Evolutionary conservation across 1,284 basidiomycete species (phyloP).

Genomic region (Fomitopsis betulina): DNA sequence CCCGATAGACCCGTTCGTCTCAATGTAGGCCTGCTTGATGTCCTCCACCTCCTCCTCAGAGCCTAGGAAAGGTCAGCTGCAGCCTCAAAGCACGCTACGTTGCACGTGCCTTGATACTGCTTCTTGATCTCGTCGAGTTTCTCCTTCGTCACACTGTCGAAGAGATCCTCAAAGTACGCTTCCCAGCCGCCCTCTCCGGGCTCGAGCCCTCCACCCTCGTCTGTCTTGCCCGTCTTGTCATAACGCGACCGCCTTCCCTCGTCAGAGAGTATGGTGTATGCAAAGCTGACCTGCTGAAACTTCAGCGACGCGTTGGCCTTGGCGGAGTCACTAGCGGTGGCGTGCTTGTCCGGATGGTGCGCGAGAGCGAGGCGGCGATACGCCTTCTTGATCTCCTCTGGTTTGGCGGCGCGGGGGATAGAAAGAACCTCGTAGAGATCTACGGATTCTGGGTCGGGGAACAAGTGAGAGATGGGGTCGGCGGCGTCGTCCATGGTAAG

Average conservation of each 20-base stretch:
- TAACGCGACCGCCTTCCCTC: constrained; percentile 72
- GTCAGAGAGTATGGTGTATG: constrained; percentile 84
- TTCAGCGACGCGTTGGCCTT: constrained; percentile 63
- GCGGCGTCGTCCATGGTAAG: constrained; percentile 43
- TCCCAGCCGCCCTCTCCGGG: constrained; percentile 89
- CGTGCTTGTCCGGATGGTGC: constrained; percentile 88
- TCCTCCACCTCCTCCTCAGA: constrained; percentile 82
- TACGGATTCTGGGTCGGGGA: constrained; percentile 62
- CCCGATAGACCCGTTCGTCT: constrained; percentile 65
- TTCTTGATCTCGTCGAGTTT: constrained; percentile 88
- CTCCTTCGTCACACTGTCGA: constrained; percentile 79
- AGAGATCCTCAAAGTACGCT: constrained; percentile 86
- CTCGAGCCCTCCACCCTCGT: constrained; percentile 69
- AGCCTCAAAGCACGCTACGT: not conserved
- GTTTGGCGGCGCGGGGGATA: constrained; percentile 46
- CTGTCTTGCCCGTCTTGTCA: constrained; percentile 80
- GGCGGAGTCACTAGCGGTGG: constrained; percentile 51
- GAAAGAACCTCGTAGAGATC: constrained; percentile 76
- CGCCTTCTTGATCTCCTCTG: constrained; percentile 74
- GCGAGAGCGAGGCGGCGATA: constrained; percentile 82
- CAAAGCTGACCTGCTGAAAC: constrained; percentile 90
- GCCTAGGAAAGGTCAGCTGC: constrained; percentile 43
- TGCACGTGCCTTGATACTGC: constrained; percentile 77
- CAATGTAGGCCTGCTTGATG: constrained; percentile 67
- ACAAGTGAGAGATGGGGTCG: constrained; percentile 77